These are phyloP conservation scores for Collybia sordida DNA, from an alignment of 768 basidiomycete genomes.

Conservation along the genomic window DNA sequence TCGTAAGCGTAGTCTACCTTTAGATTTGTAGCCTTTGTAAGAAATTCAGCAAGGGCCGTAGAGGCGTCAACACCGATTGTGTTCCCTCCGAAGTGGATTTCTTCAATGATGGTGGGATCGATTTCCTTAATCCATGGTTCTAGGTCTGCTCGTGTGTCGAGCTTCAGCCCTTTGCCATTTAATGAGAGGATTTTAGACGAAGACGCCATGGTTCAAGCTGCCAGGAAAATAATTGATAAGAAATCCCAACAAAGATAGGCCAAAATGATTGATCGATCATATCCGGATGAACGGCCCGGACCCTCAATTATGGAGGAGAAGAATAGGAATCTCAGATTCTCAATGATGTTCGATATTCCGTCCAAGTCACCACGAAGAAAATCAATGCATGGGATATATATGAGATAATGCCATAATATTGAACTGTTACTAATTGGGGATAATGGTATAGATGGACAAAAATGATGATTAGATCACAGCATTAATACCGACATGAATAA, in stretches of 20 bases:
- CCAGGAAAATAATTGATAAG: background rate
- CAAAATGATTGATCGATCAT: no score
- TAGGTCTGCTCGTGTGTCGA: constrained; percentile 74
- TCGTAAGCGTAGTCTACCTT: constrained; percentile 49
- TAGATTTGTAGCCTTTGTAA: constrained; percentile 63
- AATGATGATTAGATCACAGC: constrained; percentile 39
- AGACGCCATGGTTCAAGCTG: constrained; percentile 18
- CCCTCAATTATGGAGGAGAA: background rate
- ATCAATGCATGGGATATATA: no score
- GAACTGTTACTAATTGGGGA: no score
- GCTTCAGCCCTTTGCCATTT: constrained; percentile 73
- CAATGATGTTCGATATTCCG: no score
- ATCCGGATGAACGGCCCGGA: no score
- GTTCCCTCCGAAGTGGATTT: constrained; percentile 93
- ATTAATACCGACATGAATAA: constrained; percentile 58
- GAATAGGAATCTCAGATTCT: background rate
- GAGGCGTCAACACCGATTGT: constrained; percentile 93
- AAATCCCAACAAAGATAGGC: background rate
- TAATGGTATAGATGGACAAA: background rate
- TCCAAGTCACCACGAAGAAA: no score
- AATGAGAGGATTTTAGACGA: constrained; percentile 40
- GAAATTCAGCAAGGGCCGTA: constrained; percentile 75
- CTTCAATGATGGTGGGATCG: constrained; percentile 69
- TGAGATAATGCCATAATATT: no score
- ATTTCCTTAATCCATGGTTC: constrained; percentile 67